Conservation (phyloP, 2,329 filamentous ascomycete genomes). For the Ploettnerulaceae sp. region DNA sequence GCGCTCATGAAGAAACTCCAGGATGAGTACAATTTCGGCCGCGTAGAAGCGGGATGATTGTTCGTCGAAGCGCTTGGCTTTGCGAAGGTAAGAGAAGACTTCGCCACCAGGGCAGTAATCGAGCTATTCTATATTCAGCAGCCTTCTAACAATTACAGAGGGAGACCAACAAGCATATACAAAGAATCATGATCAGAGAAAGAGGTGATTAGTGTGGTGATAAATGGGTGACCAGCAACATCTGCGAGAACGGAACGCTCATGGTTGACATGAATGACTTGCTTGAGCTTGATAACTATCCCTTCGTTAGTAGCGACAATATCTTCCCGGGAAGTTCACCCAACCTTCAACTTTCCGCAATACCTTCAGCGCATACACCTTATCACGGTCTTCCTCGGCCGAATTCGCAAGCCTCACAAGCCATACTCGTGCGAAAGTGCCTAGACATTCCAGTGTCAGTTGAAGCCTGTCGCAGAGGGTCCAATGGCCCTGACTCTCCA, state of each 20-base stretch:
- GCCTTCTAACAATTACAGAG: slow-evolving; percentile 9
- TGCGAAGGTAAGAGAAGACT: slow-evolving; percentile 76
- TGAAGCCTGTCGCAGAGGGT: neutral
- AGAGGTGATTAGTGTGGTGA: slow-evolving; percentile 71
- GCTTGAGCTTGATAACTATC: slow-evolving; percentile 73
- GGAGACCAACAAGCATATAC: slow-evolving; percentile 61
- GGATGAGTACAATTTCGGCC: slow-evolving; percentile 75
- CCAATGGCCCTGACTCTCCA: slow-evolving; percentile 10
- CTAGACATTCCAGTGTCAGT: slow-evolving; percentile 38
- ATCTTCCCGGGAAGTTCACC: slow-evolving; percentile 6
- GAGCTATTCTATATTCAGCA: slow-evolving; percentile 40
- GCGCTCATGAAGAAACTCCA: slow-evolving; percentile 75
- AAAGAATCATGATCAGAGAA: slow-evolving; percentile 76
- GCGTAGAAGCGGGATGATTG: slow-evolving; percentile 75
- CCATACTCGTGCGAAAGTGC: slow-evolving; percentile 79
- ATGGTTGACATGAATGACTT: slow-evolving; percentile 81
- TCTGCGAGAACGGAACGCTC: slow-evolving; percentile 74
- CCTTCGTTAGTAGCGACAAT: slow-evolving; percentile 7
- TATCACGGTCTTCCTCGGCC: slow-evolving; percentile 48
- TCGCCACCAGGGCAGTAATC: slow-evolving; percentile 81
- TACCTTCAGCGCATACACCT: slow-evolving; percentile 80
- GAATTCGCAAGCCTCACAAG: slow-evolving; percentile 62
- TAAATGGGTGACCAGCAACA: slow-evolving; percentile 77
- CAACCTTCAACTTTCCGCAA: slow-evolving; percentile 58
- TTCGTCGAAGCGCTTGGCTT: slow-evolving; percentile 75